Percentiles rank a stretch among this genome's conserved stretches.
Conservation (phyloP, 306 rosid genomes). For the Datisca glomerata region DNA sequence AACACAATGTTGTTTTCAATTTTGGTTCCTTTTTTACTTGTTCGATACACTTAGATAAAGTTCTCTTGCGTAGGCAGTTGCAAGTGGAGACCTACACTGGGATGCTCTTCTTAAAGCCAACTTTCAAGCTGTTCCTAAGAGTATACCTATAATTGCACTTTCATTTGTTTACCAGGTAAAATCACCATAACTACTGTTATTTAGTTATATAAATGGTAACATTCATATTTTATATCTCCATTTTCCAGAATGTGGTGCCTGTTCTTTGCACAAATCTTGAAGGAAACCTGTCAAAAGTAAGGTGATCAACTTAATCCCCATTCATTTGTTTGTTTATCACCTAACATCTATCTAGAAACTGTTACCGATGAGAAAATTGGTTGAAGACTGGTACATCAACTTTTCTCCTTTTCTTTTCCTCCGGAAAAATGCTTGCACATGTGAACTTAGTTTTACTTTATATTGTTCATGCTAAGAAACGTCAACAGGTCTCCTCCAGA, state of each 20-base stretch:
- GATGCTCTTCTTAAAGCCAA: conserved; percentile 66
- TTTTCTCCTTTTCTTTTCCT: too few relatives aligned
- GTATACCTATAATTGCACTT: conserved; percentile 71
- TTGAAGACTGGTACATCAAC: too few relatives aligned
- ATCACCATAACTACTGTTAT: conserved; percentile 3
- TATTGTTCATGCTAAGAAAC: too few relatives aligned
- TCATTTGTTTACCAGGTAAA: conserved; percentile 89
- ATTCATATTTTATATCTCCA: conserved; percentile 17
- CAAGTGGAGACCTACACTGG: conserved; percentile 64
- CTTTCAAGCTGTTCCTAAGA: conserved; percentile 75
- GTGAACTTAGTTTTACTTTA: too few relatives aligned
- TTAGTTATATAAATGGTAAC: conserved; percentile 11
- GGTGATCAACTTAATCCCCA: conserved; percentile 30
- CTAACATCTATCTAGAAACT: too few relatives aligned
- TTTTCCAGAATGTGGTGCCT: conserved; percentile 72
- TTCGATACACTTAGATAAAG: background rate
- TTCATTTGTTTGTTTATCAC: too few relatives aligned
- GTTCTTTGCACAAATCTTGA: conserved; percentile 77
- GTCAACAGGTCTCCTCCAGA: too few relatives aligned
- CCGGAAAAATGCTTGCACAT: too few relatives aligned
- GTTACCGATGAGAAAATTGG: too few relatives aligned
- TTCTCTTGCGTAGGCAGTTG: conserved; percentile 43
- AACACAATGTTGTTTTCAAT: background rate
- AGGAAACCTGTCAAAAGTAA: conserved; percentile 75
- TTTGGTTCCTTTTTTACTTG: conserved; percentile 4